These are phyloP conservation scores for Macaranga tanarius DNA, from an alignment of 441 rosid species.

Conservation along the genomic window DNA sequence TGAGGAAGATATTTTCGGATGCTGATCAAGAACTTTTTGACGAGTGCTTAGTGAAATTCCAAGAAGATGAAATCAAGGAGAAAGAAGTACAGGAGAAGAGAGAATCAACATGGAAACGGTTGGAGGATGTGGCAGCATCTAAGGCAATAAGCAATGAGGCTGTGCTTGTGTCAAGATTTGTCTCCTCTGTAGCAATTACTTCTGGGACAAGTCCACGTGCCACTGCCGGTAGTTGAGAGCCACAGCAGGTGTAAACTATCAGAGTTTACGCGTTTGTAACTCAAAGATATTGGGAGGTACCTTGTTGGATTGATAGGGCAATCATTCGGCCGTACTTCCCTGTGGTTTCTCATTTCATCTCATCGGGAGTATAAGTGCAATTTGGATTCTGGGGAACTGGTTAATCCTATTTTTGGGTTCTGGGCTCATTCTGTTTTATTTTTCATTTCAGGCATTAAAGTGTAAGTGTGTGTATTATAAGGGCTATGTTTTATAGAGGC, in stretches of 20 bases:
- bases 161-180: constrained; percentile 54
- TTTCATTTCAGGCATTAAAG: constrained; percentile 25
- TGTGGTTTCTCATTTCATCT: neutral
- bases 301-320: constrained; percentile 13
- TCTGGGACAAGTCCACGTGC: constrained; percentile 41
- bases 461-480: constrained; percentile 48
- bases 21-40: constrained; percentile 67
- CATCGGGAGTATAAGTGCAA: constrained; percentile 17
- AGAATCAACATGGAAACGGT: constrained; percentile 63
- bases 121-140: constrained; percentile 76
- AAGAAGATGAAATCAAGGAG: constrained; percentile 63
- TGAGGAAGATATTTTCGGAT: constrained; percentile 71
- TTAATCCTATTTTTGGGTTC: constrained; percentile 26
- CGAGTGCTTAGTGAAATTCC: constrained; percentile 62
- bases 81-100: constrained; percentile 50
- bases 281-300: constrained; percentile 11
- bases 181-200: constrained; percentile 49
- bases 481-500: constrained; percentile 37
- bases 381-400: constrained; percentile 23
- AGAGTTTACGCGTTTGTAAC: constrained; percentile 16
- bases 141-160: constrained; percentile 59
- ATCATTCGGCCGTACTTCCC: constrained; percentile 23
- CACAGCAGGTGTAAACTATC: constrained; percentile 12
- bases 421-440: constrained; percentile 22
- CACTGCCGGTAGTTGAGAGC: constrained; percentile 45